A percentile compares a stretch with the other conserved stretches of the same genome.
These are phyloP conservation scores for Fusarium udum DNA, from an alignment of 2,329 filamentous ascomycete genomes.

Conservation along the genomic window DNA sequence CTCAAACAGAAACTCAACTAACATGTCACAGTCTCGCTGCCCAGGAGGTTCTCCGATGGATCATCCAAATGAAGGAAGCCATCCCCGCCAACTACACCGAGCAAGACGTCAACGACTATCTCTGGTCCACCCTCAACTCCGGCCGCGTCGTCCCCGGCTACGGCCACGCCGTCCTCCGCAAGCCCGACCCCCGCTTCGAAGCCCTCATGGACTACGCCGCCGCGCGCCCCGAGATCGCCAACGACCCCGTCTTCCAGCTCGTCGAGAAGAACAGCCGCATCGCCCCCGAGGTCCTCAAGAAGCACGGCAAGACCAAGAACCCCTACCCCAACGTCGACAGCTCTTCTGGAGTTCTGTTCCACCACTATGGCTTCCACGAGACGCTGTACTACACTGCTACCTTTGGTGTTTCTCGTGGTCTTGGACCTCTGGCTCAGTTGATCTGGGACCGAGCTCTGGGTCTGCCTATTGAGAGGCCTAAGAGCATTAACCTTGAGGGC, in stretches of 20 bases:
- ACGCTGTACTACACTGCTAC: constrained; percentile 91
- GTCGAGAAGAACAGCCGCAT: constrained; percentile 94
- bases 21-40: constrained; percentile 74
- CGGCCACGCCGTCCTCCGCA: constrained; percentile 93
- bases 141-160: constrained; percentile 95
- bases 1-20: neutral
- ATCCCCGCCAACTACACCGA: constrained; percentile 83
- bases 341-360: constrained; percentile 91
- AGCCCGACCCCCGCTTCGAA: constrained; percentile 96
- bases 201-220: constrained; percentile 96
- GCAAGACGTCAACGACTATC: constrained; percentile 84
- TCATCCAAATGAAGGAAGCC: constrained; percentile 90
- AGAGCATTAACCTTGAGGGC: constrained; percentile 94
- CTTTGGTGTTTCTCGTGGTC: constrained; percentile 73
- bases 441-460: constrained; percentile 96
- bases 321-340: constrained; percentile 98
- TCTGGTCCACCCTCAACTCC: constrained; percentile 92
- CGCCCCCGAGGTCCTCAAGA: constrained; percentile 86
- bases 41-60: constrained; percentile 97
- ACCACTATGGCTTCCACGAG: constrained; percentile 98
- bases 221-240: constrained; percentile 82
- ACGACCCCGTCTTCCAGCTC: constrained; percentile 90
- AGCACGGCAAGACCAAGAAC: constrained; percentile 99
- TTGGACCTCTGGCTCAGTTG: constrained; percentile 92
- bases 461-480: constrained; percentile 94